These are phyloP conservation scores for Phytophthora kernoviae DNA, from an alignment of 352 stramenopile species.

Conservation along the genomic window DNA sequence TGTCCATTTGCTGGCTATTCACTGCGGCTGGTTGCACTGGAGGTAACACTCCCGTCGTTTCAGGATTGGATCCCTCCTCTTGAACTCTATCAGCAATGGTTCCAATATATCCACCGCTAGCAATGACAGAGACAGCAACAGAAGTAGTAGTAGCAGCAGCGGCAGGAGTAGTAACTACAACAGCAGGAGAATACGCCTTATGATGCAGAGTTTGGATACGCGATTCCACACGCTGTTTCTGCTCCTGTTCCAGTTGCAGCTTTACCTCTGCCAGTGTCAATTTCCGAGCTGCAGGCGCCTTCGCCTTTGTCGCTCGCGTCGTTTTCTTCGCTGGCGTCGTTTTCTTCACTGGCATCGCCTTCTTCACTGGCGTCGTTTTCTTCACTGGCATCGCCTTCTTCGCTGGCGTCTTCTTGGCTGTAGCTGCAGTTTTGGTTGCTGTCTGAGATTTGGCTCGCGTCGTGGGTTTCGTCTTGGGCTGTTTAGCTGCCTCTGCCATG, in stretches of 20 bases:
- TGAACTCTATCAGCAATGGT: background rate
- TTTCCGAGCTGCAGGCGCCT: constrained; percentile 11
- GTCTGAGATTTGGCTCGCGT: constrained; percentile 11
- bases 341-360: no score
- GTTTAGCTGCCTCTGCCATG: constrained; percentile 22
- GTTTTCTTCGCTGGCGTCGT: constrained; percentile 4
- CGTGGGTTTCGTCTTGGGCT: constrained; percentile 14
- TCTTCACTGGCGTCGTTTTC: no score
- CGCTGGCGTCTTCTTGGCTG: background rate
- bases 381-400: constrained; percentile 34
- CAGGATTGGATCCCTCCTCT: background rate
- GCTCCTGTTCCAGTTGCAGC: constrained; percentile 46
- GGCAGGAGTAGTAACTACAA: background rate
- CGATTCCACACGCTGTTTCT: constrained; percentile 53
- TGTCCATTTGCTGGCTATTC: background rate
- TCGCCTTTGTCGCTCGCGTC: background rate
- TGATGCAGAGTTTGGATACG: constrained; percentile 53
- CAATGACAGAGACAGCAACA: background rate
- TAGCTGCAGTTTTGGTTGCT: background rate
- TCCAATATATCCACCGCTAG: background rate
- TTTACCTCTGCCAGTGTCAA: constrained; percentile 51
- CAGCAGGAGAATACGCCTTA: background rate
- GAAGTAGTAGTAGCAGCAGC: background rate
- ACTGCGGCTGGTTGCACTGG: background rate
- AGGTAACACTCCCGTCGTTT: background rate